Evolutionary conservation across 768 basidiomycete species (phyloP).

Genomic region (Pleurotus platypus): DNA sequence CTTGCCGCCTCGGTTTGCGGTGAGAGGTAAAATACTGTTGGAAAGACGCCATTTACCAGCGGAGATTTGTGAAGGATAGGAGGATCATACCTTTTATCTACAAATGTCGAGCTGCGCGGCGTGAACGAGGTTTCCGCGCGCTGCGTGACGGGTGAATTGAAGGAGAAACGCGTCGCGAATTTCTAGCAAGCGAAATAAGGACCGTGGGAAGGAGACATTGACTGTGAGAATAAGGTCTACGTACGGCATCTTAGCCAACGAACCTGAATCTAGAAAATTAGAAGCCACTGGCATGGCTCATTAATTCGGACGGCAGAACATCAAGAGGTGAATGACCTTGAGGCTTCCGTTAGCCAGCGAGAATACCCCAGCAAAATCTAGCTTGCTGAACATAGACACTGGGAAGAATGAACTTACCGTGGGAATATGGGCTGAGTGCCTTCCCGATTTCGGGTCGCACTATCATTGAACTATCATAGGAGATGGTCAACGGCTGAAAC

Average conservation of each 20-base stretch:
- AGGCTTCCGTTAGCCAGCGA: too few species aligned
- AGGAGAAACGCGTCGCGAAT: background rate
- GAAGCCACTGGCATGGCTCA: background rate
- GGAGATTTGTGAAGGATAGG: background rate
- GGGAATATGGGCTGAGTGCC: too few species aligned
- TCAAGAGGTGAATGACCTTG: too few species aligned
- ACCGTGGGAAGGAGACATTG: background rate
- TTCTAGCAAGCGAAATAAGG: background rate
- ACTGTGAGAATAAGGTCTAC: background rate
- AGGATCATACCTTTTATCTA: constrained; percentile 9
- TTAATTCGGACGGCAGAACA: too few species aligned
- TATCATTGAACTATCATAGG: too few species aligned
- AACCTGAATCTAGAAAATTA: background rate
- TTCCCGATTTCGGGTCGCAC: too few species aligned
- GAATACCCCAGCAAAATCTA: too few species aligned
- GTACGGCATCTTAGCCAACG: background rate
- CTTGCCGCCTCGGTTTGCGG: constrained; percentile 9
- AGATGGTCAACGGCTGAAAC: too few species aligned
- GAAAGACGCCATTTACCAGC: constrained; percentile 16
- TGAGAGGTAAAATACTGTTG: constrained; percentile 27
- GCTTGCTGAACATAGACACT: too few species aligned
- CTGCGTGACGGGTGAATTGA: background rate
- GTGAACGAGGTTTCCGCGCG: constrained; percentile 17
- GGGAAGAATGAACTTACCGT: too few species aligned
- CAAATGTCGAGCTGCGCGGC: constrained; percentile 8